Percentiles rank a stretch among this genome's conserved stretches.
Evolutionary conservation across 345 rosid species (phyloP).

Genomic region (Salix exigua): DNA sequence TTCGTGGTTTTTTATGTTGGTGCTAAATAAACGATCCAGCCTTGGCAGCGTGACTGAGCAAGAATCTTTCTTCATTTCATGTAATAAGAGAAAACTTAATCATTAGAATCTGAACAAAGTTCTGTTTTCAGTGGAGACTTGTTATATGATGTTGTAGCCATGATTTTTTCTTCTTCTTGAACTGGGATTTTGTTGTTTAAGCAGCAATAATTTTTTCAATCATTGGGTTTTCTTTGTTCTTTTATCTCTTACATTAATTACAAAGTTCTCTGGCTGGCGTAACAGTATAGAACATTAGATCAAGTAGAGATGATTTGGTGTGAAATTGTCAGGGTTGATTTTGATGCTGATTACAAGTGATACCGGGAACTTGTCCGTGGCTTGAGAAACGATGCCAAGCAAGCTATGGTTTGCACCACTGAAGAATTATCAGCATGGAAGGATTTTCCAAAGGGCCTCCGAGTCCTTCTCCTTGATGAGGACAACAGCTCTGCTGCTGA

Average conservation of each 20-base stretch:
- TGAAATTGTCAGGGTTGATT: conserved; percentile 27
- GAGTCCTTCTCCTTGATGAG: conserved; percentile 74
- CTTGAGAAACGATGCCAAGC: conserved; percentile 91
- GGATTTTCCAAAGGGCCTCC: conserved; percentile 92
- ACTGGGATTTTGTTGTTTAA: not conserved
- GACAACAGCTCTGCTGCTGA: conserved; percentile 53
- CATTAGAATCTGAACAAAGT: not conserved
- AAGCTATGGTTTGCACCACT: conserved; percentile 91
- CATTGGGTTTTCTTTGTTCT: not conserved
- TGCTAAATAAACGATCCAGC: not conserved
- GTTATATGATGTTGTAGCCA: not conserved
- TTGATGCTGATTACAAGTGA: conserved; percentile 17
- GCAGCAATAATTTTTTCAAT: not conserved
- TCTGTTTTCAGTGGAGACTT: not conserved
- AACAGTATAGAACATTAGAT: conserved; percentile 3
- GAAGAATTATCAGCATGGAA: conserved; percentile 82
- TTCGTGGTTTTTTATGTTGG: not conserved
- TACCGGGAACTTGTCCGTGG: conserved; percentile 35
- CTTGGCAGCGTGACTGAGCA: not conserved
- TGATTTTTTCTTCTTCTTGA: not conserved
- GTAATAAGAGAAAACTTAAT: not conserved
- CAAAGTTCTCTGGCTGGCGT: not conserved
- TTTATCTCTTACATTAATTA: not conserved
- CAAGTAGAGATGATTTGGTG: conserved; percentile 1
- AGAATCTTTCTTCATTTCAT: not conserved